phyloP scores from a whole-genome alignment of 306 rosid species.

The Urtica urens region DNA sequence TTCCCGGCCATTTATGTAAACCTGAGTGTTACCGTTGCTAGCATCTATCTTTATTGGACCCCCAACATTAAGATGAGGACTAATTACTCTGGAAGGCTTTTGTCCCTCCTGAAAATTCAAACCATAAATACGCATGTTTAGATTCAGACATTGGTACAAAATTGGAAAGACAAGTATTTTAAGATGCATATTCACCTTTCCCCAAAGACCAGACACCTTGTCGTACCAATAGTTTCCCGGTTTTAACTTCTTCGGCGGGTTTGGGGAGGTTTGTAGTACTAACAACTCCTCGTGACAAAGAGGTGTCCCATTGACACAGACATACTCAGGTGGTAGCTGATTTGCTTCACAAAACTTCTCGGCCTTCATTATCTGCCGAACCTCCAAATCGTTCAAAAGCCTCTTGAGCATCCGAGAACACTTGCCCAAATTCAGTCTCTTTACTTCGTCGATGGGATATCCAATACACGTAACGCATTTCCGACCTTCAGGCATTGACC shows the following conservation, averaged over 20 bases:
- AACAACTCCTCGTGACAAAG: slow-evolving; percentile 71
- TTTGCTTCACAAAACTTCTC: slow-evolving; percentile 83
- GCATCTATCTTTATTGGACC: slow-evolving; percentile 69
- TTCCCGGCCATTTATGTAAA: slow-evolving; percentile 90
- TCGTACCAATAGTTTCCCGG: slow-evolving; percentile 99
- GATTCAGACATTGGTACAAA: slow-evolving; percentile 9
- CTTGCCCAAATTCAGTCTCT: slow-evolving; percentile 73
- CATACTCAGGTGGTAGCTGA: slow-evolving; percentile 74
- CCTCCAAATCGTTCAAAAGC: slow-evolving; percentile 78
- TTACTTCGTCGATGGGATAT: slow-evolving; percentile 57
- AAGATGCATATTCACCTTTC: slow-evolving; percentile 63
- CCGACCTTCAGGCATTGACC: slow-evolving; percentile 98
- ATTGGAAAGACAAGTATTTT: background rate
- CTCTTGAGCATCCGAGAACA: slow-evolving; percentile 78
- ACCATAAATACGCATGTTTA: slow-evolving; percentile 13
- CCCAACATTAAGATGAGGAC: slow-evolving; percentile 86
- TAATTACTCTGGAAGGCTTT: slow-evolving; percentile 79
- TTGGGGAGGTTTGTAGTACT: slow-evolving; percentile 49
- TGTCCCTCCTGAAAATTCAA: slow-evolving; percentile 65
- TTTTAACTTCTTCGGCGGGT: slow-evolving; percentile 85
- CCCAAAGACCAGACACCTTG: slow-evolving; percentile 99
- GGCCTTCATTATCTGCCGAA: slow-evolving; percentile 71
- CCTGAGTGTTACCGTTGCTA: slow-evolving; percentile 88
- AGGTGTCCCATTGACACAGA: slow-evolving; percentile 70
- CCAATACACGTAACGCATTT: slow-evolving; percentile 93